Conservation (phyloP, 805 yeast species). For the Lachancea cidri region DNA sequence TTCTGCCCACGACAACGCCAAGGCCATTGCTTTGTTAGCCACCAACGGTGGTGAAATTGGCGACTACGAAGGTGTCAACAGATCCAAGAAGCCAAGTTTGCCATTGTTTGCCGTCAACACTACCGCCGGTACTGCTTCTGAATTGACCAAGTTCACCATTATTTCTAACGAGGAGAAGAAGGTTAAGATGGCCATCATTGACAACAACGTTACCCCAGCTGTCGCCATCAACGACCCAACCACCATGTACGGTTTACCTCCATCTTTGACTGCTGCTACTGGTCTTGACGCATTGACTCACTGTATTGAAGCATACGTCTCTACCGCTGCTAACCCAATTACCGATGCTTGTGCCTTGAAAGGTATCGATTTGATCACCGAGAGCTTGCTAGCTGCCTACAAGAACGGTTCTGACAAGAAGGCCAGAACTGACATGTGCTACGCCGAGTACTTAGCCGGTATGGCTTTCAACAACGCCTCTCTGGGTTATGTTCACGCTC, state of each 20-base stretch:
- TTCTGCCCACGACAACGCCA: constrained; percentile 44
- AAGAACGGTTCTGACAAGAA: constrained; percentile 37
- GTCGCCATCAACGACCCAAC: constrained; percentile 42
- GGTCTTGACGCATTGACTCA: constrained; percentile 43
- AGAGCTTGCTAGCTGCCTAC: constrained; percentile 38
- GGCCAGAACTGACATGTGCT: constrained; percentile 40
- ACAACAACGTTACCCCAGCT: constrained; percentile 38
- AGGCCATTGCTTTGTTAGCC: constrained; percentile 37
- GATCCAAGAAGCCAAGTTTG: constrained; percentile 21
- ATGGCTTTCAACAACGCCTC: constrained; percentile 42
- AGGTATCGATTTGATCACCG: constrained; percentile 36
- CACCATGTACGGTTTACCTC: constrained; percentile 38
- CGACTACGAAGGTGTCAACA: constrained; percentile 39
- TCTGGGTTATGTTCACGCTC: constrained; percentile 39
- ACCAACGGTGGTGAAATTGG: constrained; percentile 38
- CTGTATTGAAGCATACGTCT: constrained; percentile 42
- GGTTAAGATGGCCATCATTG: constrained; percentile 41
- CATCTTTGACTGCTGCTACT: constrained; percentile 38
- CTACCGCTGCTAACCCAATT: constrained; percentile 44
- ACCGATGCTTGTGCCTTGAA: constrained; percentile 40
- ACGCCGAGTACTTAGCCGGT: constrained; percentile 43
- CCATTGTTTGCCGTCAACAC: constrained; percentile 43
- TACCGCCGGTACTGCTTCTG: constrained; percentile 45
- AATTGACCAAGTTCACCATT: constrained; percentile 43
- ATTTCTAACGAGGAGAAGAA: constrained; percentile 36